Evolutionary conservation across 2,329 filamentous ascomycete species (phyloP).

Genomic region (Colletotrichum trifolii): DNA sequence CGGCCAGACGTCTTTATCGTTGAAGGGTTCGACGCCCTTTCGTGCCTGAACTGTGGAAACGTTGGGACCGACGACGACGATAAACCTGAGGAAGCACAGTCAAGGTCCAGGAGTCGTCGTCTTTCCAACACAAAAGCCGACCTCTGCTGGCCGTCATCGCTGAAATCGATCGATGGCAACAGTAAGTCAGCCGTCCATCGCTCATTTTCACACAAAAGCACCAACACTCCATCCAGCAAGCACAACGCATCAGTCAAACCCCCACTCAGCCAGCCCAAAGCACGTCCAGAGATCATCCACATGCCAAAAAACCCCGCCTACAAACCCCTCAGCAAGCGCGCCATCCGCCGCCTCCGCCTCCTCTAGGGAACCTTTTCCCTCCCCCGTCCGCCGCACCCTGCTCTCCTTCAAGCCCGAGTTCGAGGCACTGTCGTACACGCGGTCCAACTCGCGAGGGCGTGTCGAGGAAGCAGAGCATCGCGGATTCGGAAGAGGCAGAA

Average conservation of each 20-base stretch:
- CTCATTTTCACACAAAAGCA: too few relatives aligned
- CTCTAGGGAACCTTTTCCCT: neutral
- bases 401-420: neutral
- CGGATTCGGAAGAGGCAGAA: too few relatives aligned
- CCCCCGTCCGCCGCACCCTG: neutral
- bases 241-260: too few relatives aligned
- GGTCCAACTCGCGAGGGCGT: slow-evolving; percentile 7
- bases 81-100: neutral
- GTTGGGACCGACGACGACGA: neutral
- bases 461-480: too few relatives aligned
- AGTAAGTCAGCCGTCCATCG: neutral
- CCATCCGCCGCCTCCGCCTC: neutral
- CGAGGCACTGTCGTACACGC: slow-evolving; percentile 31
- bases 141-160: slow-evolving; percentile 17
- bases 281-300: too few relatives aligned
- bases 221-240: too few relatives aligned
- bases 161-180: neutral
- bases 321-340: neutral
- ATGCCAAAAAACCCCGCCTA: too few relatives aligned
- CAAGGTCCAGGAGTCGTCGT: neutral
- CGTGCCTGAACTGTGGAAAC: neutral
- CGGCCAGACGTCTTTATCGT: neutral
- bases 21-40: neutral
- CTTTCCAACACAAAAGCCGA: neutral
- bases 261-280: too few relatives aligned